Base-by-base conservation (phyloP, 495 filamentous ascomycete genomes). In the Terfezia claveryi region DNA sequence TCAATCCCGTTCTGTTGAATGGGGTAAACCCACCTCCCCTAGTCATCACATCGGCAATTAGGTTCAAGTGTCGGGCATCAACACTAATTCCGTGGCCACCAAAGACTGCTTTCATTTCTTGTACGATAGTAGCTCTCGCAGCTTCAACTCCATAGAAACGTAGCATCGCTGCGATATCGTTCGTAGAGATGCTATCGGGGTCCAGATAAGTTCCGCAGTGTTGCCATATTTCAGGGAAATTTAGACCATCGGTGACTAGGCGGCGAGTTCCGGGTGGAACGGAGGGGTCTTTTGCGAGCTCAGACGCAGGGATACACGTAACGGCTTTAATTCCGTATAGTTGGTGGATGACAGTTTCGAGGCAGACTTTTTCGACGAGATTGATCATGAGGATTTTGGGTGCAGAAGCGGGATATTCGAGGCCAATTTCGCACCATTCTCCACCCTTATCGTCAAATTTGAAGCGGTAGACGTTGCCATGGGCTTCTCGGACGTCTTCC, bases 21-120 rank as follows among this genome's bases (percentile, higher is more conserved):
- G 89, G 80, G 16, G 76, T 80, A 69, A 91, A 96, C 16, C 78
- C 79, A 58, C 91, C 91, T 57, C 78, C 80, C 27, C 87, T 71
- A 16, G 92, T 96, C 91, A 98, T 98, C 68, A 82, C 83, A 70
- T 98, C 91, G 54, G 83, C 89, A 60, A 98, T 94, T 57, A 98
- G 75, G 69, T 89, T 94, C 60, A 99, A 70, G 69, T 99, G 91
- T 56, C 91, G 79, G 54, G 82, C 77, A 64, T 99, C 87, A 57
- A 99, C 91, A 56, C 74, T 78, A 72, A 99, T 99, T 66, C 83
- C 84, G 78, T 99, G 88, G 68, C 80, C 79, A 55, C 75, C 72
- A 76, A 99, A 99, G 56, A 96, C 87, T 57, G 74, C 75, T 52
- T 79, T 76, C 67, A 96, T 80, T 71, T 99, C 91, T 41, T 75